Percentiles rank a stretch among this genome's conserved stretches.
phyloP scores from a whole-genome alignment of 2,329 filamentous ascomycete species.

The Camillea tinctor region DNA sequence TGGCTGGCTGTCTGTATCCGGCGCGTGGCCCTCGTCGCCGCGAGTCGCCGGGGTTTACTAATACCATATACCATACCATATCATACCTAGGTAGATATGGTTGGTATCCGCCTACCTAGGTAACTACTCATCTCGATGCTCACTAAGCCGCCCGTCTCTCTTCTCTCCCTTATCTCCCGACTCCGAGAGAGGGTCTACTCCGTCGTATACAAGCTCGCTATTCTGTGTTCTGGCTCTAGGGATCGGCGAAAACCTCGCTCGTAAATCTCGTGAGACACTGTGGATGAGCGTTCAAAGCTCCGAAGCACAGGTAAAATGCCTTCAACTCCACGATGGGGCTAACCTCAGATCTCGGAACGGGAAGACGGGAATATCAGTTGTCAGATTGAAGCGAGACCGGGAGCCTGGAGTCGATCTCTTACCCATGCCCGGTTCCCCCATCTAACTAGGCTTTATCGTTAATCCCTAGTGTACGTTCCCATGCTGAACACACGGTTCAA shows the following conservation, averaged over 20 bases:
- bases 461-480: constrained; percentile 7
- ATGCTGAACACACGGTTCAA: constrained; percentile 12
- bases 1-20: constrained; percentile 6
- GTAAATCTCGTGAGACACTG: not conserved
- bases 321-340: not conserved
- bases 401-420: constrained; percentile 26
- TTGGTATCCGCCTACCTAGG: constrained; percentile 1
- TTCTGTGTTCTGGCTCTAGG: not conserved
- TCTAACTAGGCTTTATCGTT: constrained; percentile 8
- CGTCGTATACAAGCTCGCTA: not conserved
- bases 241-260: not conserved
- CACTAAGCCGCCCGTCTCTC: not conserved
- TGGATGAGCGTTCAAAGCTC: not conserved
- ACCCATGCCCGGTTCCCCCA: constrained; percentile 5
- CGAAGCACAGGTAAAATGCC: not conserved
- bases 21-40: constrained; percentile 16
- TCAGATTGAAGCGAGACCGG: constrained; percentile 26
- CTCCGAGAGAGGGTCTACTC: not conserved
- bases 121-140: not conserved
- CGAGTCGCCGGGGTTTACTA: constrained; percentile 6
- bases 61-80: too few species aligned
- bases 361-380: constrained; percentile 26
- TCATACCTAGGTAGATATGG: constrained; percentile 6
- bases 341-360: constrained; percentile 27
- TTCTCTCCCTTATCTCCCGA: too few species aligned